phyloP scores from a whole-genome alignment of 345 rosid genomes.

The Dimocarpus longan region DNA sequence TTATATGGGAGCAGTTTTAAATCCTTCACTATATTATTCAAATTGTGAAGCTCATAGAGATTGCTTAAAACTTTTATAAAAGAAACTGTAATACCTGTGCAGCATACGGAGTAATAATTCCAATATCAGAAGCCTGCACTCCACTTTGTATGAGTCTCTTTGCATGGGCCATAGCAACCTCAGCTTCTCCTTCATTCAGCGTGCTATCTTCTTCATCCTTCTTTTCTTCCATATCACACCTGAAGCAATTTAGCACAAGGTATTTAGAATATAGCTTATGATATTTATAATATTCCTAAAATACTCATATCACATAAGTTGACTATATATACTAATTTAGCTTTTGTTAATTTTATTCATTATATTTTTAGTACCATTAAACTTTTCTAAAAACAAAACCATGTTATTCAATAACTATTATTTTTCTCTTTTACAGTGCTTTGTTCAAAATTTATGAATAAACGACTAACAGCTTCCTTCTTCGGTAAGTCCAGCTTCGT shows the following conservation, averaged over 20 bases:
- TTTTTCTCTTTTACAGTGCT: not conserved
- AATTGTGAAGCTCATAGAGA: slow-evolving; percentile 11
- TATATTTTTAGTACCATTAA: no score
- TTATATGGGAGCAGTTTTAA: not conserved
- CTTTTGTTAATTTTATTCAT: not conserved
- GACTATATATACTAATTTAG: not conserved
- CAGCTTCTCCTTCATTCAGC: slow-evolving; percentile 93
- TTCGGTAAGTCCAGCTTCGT: not conserved
- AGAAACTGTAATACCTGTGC: slow-evolving; percentile 62
- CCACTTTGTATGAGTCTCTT: slow-evolving; percentile 75
- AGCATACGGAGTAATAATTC: slow-evolving; percentile 93
- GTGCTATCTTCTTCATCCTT: slow-evolving; percentile 99
- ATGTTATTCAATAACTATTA: not conserved
- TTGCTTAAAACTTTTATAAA: not conserved
- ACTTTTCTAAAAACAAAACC: not conserved
- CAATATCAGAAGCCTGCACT: slow-evolving; percentile 80
- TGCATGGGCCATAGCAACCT: slow-evolving; percentile 87
- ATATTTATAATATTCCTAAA: not conserved
- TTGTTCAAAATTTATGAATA: not conserved
- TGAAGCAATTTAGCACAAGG: slow-evolving; percentile 34
- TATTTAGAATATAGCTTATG: not conserved
- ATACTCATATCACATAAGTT: not conserved
- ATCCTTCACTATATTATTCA: not conserved
- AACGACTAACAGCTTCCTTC: not conserved
- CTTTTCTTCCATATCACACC: slow-evolving; percentile 98